Conservation (phyloP, 164 flowering plant species). For the Piper longum region DNA sequence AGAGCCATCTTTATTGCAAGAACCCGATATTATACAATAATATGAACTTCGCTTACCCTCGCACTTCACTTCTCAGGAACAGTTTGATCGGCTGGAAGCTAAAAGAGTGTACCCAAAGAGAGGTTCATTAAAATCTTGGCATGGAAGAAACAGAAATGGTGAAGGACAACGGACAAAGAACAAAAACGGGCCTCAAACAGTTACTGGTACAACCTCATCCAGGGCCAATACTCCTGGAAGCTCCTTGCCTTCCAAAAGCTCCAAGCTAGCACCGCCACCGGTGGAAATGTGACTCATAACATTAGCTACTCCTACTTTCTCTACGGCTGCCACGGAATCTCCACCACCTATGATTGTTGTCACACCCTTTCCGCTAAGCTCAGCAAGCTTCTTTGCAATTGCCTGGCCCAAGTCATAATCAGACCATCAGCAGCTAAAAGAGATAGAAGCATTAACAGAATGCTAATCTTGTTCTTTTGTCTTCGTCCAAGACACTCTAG, state of each 20-base stretch:
- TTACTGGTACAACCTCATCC: slow-evolving; percentile 41
- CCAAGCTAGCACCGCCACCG: slow-evolving; percentile 85
- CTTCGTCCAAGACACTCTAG: too few relatives aligned
- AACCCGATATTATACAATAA: neutral
- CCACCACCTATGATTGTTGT: slow-evolving; percentile 80
- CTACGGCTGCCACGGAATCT: slow-evolving; percentile 75
- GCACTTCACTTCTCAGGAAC: neutral
- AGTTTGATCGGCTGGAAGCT: neutral
- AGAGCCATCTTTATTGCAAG: neutral
- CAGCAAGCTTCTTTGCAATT: slow-evolving; percentile 64
- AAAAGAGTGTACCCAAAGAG: neutral
- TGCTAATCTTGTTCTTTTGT: too few relatives aligned
- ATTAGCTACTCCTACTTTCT: slow-evolving; percentile 61
- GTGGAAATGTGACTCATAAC: slow-evolving; percentile 84
- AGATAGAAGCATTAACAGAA: neutral
- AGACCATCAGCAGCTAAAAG: neutral
- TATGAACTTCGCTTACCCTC: neutral
- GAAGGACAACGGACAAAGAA: neutral
- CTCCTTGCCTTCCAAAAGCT: slow-evolving; percentile 64
- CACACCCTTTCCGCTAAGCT: slow-evolving; percentile 55
- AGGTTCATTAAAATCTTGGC: neutral
- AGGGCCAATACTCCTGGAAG: slow-evolving; percentile 78
- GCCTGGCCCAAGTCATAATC: slow-evolving; percentile 21
- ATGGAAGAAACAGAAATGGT: slow-evolving; percentile 2
- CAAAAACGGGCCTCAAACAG: slow-evolving; percentile 20